Conservation (phyloP, 257 asterid genomes). For the Jacaranda mimosifolia region DNA sequence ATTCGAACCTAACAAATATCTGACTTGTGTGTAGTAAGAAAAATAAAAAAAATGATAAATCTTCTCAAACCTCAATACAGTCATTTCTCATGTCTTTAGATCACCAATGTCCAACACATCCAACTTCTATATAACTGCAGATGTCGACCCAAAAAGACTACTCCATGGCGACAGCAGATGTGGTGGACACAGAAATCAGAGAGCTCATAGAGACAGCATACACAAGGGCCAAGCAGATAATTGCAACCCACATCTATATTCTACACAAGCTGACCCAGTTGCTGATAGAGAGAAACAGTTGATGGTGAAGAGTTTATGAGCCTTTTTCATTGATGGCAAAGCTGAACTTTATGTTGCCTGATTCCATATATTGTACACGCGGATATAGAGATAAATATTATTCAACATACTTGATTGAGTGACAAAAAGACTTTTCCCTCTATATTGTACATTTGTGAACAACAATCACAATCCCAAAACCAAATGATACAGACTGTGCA, state of each 20-base stretch:
- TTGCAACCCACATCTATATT: conserved; percentile 77
- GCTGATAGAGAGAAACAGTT: conserved; percentile 86
- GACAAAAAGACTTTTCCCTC: conserved; percentile 39
- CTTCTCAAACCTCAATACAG: too few species aligned
- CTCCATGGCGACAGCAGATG: conserved; percentile 97
- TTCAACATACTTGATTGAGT: conserved; percentile 38
- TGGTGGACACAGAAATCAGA: conserved; percentile 91
- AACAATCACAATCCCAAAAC: conserved; percentile 49
- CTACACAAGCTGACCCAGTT: conserved; percentile 92
- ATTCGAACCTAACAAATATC: too few species aligned
- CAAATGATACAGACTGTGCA: conserved; percentile 46
- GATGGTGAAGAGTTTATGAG: conserved; percentile 99
- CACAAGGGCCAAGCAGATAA: conserved; percentile 67
- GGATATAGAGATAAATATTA: conserved; percentile 38
- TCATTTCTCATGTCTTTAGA: too few species aligned
- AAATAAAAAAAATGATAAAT: too few species aligned
- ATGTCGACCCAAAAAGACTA: conserved; percentile 84
- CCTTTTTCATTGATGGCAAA: conserved; percentile 90
- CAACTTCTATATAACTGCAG: conserved; percentile 38
- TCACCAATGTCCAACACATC: neutral
- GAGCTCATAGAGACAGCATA: conserved; percentile 87
- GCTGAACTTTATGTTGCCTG: conserved; percentile 79
- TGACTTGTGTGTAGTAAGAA: too few species aligned
- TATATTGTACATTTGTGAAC: conserved; percentile 55
- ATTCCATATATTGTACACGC: conserved; percentile 31